Evolutionary conservation across 306 rosid genomes (phyloP), one percentile per base, ranked within the genome.

Genomic region (Neltuma alba): DNA sequence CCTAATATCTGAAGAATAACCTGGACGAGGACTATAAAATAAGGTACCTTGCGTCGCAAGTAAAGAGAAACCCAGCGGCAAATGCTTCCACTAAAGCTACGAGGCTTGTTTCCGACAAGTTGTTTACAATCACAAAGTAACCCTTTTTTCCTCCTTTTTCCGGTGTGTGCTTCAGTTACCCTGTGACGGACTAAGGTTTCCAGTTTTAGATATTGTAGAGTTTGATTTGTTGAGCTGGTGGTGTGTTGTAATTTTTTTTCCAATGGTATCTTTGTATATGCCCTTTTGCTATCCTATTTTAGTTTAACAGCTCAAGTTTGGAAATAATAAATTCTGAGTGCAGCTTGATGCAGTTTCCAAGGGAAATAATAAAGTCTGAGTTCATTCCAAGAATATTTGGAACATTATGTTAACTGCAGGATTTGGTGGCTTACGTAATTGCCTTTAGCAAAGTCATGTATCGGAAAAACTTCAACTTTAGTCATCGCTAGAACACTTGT

Each of bases 211-310:
- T 74, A 78, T 82, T 77, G 86, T 87, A 87, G 89, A 76, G 82
- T 87, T 82, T 84, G 85, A 79, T 78, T 79, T 83, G 84, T 63
- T 83, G 85, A 79, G 78, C 74, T 87, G 87, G 48, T 45, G 84
- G 90, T 88, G 85, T 88, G 92, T 52, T 64, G 21, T 83, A 33
- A 44, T 50, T 85, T 80, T 81, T 87, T 84, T 86, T 84, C 4
- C 36, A 89, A 85, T 74, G 44, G 44, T 52, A 72, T 84, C 54
- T 40, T 70, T 55, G 13, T 58, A 16, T 34, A 52, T 61, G 82
- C 83, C 57, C 63, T 34, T 76, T 45, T 44, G 70, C 40, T 34
- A 72, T 58, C 52, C 47, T 70, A 58, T 76, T 76, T 69, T 76
- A 76, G 76, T 68, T 57, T 15, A 76, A 76, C 68, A 18, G 13